Conservation (phyloP, 257 asterid genomes). For the Salvia splendens region DNA sequence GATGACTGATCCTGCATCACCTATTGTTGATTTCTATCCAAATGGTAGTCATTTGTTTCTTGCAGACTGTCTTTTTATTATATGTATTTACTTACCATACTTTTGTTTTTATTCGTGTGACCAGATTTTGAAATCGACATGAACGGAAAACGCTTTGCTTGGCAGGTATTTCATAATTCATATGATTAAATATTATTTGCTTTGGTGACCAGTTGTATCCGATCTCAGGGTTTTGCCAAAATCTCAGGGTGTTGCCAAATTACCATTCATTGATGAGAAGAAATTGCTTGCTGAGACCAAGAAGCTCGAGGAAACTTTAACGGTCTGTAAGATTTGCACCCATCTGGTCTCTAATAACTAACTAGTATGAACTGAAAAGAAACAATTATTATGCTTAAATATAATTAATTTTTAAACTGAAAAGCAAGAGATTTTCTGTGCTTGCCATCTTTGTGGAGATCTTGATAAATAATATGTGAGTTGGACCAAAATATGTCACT, state of each 20-base stretch:
- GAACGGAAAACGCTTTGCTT: slow-evolving; percentile 95
- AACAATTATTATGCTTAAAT: background rate
- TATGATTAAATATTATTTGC: slow-evolving; percentile 5
- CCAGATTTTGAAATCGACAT: slow-evolving; percentile 92
- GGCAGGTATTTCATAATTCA: slow-evolving; percentile 66
- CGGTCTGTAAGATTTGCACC: slow-evolving; percentile 55
- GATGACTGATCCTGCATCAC: slow-evolving; percentile 91
- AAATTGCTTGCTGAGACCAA: slow-evolving; percentile 83
- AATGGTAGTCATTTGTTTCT: slow-evolving; percentile 52
- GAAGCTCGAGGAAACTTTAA: slow-evolving; percentile 79
- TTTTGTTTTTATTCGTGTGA: slow-evolving; percentile 22
- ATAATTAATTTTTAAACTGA: slow-evolving; percentile 1
- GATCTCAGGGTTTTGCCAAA: slow-evolving; percentile 17
- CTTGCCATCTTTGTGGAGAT: slow-evolving; percentile 8
- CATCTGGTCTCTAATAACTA: slow-evolving; percentile 11
- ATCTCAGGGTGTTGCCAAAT: slow-evolving; percentile 77
- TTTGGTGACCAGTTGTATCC: background rate
- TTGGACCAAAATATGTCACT: background rate
- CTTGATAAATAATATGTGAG: background rate
- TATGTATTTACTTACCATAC: slow-evolving; percentile 4
- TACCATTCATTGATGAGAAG: slow-evolving; percentile 95
- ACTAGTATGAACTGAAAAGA: slow-evolving; percentile 5
- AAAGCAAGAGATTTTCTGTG: background rate
- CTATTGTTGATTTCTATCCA: slow-evolving; percentile 78
- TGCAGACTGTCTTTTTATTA: background rate